phyloP scores from a whole-genome alignment of 495 filamentous ascomycete species.

The Aspergillus funiculosus region DNA sequence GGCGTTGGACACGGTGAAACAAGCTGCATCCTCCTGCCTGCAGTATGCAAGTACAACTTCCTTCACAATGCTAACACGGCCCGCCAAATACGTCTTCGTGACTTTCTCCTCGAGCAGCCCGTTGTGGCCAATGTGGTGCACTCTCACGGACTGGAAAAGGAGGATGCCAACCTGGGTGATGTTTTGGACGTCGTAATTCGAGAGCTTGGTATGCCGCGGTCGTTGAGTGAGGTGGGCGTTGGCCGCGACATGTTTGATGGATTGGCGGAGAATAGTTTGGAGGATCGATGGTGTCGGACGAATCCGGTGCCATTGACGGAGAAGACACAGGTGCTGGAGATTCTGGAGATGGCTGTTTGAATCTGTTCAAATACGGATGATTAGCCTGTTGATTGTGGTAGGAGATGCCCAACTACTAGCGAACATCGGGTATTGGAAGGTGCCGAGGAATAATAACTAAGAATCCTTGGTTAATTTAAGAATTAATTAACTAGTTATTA shows the following conservation, averaged over 20 bases:
- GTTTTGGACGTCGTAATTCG: conserved; percentile 50
- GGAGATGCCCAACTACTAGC: too few relatives aligned
- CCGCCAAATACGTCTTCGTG: conserved; percentile 42
- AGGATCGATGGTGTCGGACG: conserved; percentile 44
- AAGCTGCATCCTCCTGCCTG: conserved; percentile 57
- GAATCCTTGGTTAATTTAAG: too few relatives aligned
- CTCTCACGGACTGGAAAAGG: conserved; percentile 27
- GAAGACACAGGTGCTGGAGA: conserved; percentile 50
- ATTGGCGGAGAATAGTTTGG: conserved; percentile 48
- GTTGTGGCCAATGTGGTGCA: conserved; percentile 40
- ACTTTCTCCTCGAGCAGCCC: conserved; percentile 44
- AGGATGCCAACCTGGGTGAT: conserved; percentile 47
- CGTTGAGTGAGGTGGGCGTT: conserved; percentile 50
- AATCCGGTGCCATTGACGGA: conserved; percentile 47
- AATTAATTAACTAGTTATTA: too few relatives aligned
- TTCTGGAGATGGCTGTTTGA: conserved; percentile 43
- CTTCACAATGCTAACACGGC: conserved; percentile 40
- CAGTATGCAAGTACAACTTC: conserved; percentile 56
- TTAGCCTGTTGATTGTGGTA: too few relatives aligned
- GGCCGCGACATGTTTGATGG: conserved; percentile 46
- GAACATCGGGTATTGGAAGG: too few relatives aligned
- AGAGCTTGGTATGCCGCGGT: conserved; percentile 51
- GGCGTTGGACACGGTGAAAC: conserved; percentile 63
- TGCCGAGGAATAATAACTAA: too few relatives aligned
- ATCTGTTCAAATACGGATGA: not conserved